A percentile compares a stretch with the other conserved stretches of the same genome.
phyloP scores from a whole-genome alignment of 768 basidiomycete genomes.

The Boletus tomentosulus region DNA sequence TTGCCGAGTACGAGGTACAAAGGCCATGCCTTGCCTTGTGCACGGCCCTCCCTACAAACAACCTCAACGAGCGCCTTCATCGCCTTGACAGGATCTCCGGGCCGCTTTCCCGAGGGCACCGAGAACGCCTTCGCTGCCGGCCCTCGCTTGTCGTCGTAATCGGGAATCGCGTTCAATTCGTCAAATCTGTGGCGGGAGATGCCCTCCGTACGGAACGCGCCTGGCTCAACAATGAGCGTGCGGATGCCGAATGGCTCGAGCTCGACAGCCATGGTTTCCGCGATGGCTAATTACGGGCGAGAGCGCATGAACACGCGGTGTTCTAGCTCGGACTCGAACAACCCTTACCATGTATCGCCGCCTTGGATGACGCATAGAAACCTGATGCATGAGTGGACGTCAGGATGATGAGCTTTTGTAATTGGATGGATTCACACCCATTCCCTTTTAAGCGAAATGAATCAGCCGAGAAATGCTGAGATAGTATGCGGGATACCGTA shows the following conservation, averaged over 20 bases:
- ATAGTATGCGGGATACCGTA: background rate
- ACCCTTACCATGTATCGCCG: slow-evolving; percentile 50
- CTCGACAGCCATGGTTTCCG: slow-evolving; percentile 52
- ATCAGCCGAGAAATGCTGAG: background rate
- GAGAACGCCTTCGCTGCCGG: slow-evolving; percentile 29
- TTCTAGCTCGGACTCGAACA: background rate
- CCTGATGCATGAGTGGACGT: slow-evolving; percentile 24
- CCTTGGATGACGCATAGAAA: slow-evolving; percentile 53
- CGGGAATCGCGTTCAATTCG: slow-evolving; percentile 40
- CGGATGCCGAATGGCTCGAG: slow-evolving; percentile 53
- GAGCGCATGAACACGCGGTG: background rate
- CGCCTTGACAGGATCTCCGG: slow-evolving; percentile 56
- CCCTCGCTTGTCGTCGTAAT: slow-evolving; percentile 44
- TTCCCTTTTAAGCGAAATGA: slow-evolving; percentile 23
- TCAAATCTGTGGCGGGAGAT: slow-evolving; percentile 42
- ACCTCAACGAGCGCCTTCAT: slow-evolving; percentile 45
- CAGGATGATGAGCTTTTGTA: background rate
- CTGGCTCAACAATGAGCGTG: slow-evolving; percentile 54
- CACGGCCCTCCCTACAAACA: slow-evolving; percentile 49
- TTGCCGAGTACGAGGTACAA: slow-evolving; percentile 44
- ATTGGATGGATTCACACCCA: slow-evolving; percentile 18
- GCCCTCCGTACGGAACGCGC: slow-evolving; percentile 57
- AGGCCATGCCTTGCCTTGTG: slow-evolving; percentile 43
- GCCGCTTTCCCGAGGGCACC: slow-evolving; percentile 40
- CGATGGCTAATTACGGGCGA: slow-evolving; percentile 28